Evolutionary conservation across 176 grass and related monocot species (phyloP), one percentile per base, ranked within the genome.

Genomic region (Otatea glauca): DNA sequence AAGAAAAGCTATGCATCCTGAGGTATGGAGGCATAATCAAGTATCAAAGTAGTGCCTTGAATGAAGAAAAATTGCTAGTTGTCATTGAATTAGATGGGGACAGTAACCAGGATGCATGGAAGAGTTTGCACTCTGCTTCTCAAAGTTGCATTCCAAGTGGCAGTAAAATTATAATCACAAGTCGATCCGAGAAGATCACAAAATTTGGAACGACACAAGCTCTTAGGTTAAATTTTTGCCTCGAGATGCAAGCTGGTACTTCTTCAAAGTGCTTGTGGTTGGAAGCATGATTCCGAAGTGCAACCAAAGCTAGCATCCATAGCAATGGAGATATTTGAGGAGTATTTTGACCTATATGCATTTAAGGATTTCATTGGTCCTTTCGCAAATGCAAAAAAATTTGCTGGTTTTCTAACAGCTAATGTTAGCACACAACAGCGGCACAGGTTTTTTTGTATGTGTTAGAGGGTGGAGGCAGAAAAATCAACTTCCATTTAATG

Each of bases 91-190:
- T 55, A 15, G 11, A 37, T 32, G 29, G 1, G 1, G 4, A 61
- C 17, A 0, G 83, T 24, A 54, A 43, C 16, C 27, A 63, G 5
- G 15, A 0, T 3, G 18, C 9, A 54, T 82, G 78, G 78, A 64
- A 11, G 35, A 27, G 6, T 0, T 0, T 90, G 2, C 14, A 9
- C 16, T 4, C 41, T 35, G 64, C 64, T 11, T 88, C 70, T 9
- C 21, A 9, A 38, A 68, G 34, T 17, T 69, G 42, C 59, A 59
- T 44, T 42, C 35, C 51, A 76, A 37, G 41, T 10, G 77, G 68
- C 38, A 88, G 86, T 55, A 88, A 81, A n/a, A 48, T 88, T 9
- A 76, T 88, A 79, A 42, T 86, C 15, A 65, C 53, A 50, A 29
- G 10, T 13, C 2, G 0, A 25, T 47, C 43, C 9, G 41, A 82